These are phyloP conservation scores for Fusarium multiceps DNA, from an alignment of 2,329 filamentous ascomycete genomes.

Conservation along the genomic window DNA sequence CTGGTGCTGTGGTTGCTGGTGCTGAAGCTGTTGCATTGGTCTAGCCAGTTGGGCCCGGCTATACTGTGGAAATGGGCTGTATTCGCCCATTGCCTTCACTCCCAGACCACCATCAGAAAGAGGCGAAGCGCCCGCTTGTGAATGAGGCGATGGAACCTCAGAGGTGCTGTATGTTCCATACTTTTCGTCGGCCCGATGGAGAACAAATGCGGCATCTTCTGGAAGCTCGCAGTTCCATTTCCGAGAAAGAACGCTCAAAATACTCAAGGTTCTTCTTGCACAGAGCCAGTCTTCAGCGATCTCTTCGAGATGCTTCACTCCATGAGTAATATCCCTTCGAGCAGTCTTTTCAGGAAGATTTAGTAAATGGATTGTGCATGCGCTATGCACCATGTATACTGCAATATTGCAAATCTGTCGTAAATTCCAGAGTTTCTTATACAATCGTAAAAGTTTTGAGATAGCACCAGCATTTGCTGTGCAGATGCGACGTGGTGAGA, in stretches of 20 bases:
- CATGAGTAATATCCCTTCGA: conserved; percentile 87
- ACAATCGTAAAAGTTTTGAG: conserved; percentile 92
- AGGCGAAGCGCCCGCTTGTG: conserved; percentile 49
- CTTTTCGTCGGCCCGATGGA: conserved; percentile 82
- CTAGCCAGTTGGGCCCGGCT: conserved; percentile 44
- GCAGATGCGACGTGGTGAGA: conserved; percentile 91
- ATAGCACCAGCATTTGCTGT: conserved; percentile 90
- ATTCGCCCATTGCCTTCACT: conserved; percentile 45
- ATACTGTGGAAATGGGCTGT: conserved; percentile 52
- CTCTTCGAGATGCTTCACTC: conserved; percentile 91
- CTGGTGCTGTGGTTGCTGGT: conserved; percentile 22
- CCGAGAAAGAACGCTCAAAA: conserved; percentile 84
- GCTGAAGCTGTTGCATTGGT: conserved; percentile 38
- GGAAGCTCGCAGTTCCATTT: conserved; percentile 92
- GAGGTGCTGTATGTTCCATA: conserved; percentile 77
- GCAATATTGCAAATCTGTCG: conserved; percentile 96
- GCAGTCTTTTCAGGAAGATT: conserved; percentile 94
- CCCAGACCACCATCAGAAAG: conserved; percentile 46
- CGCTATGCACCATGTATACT: conserved; percentile 94
- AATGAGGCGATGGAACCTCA: conserved; percentile 67
- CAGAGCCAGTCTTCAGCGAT: conserved; percentile 96
- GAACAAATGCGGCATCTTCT: conserved; percentile 79
- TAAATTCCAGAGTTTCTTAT: conserved; percentile 90
- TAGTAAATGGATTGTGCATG: conserved; percentile 92
- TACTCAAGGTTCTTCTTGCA: conserved; percentile 84